Conservation (phyloP, 106 monocot species). For the Narthecium ossifragum region DNA sequence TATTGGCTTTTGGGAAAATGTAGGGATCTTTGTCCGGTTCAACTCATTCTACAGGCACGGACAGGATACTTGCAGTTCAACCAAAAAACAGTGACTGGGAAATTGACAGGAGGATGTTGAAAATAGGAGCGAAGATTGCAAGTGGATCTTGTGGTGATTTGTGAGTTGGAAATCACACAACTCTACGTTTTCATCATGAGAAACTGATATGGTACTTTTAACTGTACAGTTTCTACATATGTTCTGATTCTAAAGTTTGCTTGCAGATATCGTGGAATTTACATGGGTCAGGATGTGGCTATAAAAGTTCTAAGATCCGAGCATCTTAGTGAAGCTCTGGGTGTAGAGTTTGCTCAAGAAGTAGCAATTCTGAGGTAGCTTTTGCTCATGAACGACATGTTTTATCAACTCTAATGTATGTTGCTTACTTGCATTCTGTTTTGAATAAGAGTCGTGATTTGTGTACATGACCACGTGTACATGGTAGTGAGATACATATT, state of each 20-base stretch:
- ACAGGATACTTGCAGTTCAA: slow-evolving; percentile 31
- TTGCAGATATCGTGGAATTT: slow-evolving; percentile 71
- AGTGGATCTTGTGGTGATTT: slow-evolving; percentile 76
- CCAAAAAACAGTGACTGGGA: slow-evolving; percentile 45
- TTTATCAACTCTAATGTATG: too few species aligned
- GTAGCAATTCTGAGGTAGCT: slow-evolving; percentile 72
- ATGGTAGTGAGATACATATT: too few species aligned
- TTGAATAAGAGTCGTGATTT: too few species aligned
- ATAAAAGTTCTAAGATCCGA: slow-evolving; percentile 76
- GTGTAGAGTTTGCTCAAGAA: slow-evolving; percentile 77
- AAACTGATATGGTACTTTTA: not conserved
- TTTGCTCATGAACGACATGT: too few species aligned
- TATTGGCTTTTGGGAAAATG: slow-evolving; percentile 12
- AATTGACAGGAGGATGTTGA: slow-evolving; percentile 59
- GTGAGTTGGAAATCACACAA: slow-evolving; percentile 37
- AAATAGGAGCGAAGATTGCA: slow-evolving; percentile 64
- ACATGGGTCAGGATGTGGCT: slow-evolving; percentile 82
- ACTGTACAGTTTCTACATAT: not conserved
- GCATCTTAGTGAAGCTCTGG: slow-evolving; percentile 44
- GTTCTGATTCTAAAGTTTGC: not conserved
- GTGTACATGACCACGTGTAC: too few species aligned
- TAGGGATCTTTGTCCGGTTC: slow-evolving; percentile 56
- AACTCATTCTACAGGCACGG: slow-evolving; percentile 30
- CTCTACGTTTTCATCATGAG: too few species aligned
- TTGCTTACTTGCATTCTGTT: too few species aligned